Conservation (phyloP, 495 filamentous ascomycete genomes). For the Neurospora africana region DNA sequence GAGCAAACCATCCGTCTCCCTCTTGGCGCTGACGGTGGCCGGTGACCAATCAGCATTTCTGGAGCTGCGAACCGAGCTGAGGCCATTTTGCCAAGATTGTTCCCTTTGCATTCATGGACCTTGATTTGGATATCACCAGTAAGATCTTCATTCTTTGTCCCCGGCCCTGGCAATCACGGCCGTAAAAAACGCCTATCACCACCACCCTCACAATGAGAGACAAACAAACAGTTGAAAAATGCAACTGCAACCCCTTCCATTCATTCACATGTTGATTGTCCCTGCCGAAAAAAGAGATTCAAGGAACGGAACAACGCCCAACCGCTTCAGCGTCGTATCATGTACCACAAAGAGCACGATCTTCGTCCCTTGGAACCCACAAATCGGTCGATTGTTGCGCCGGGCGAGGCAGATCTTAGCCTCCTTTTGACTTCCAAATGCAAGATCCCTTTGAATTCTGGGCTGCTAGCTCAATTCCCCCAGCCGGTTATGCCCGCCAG, state of each 20-base stretch:
- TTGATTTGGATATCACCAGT: neutral
- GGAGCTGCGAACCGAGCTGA: neutral
- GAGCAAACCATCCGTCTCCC: neutral
- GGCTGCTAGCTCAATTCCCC: neutral
- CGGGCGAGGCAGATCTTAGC: neutral
- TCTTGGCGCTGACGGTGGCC: neutral
- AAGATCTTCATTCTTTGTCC: neutral
- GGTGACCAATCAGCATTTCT: neutral
- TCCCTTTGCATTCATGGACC: neutral
- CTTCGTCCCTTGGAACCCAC: neutral
- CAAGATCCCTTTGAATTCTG: neutral
- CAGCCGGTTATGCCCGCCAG: neutral
- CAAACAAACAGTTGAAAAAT: neutral
- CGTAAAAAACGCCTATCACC: neutral
- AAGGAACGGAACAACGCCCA: neutral
- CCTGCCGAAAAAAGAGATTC: neutral
- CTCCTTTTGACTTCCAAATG: neutral
- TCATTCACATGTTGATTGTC: neutral
- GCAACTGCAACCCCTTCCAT: neutral
- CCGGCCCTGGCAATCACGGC: neutral
- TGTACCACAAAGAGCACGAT: neutral
- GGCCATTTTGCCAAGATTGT: neutral
- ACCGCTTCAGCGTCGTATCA: neutral
- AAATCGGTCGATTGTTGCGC: neutral
- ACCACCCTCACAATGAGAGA: neutral